These are phyloP conservation scores for Zelonia costaricensis DNA, from an alignment of 208 protist species.

Conservation along the genomic window DNA sequence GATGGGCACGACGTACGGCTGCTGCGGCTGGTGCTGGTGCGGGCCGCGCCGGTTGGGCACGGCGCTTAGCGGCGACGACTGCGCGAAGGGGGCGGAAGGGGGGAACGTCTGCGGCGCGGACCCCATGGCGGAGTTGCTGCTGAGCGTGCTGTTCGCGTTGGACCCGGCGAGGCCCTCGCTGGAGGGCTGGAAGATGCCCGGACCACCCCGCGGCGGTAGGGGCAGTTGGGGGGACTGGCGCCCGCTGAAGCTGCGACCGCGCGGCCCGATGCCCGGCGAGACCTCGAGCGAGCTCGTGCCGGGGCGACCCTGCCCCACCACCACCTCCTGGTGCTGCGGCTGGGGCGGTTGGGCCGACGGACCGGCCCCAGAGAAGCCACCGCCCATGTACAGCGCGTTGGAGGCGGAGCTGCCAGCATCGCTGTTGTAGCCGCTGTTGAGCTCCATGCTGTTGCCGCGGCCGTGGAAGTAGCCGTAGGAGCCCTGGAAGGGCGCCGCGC, in stretches of 20 bases:
- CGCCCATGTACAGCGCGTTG: slow-evolving; percentile 8
- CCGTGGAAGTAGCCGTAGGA: slow-evolving; percentile 55
- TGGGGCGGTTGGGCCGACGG: background rate
- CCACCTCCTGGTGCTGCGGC: slow-evolving; percentile 4
- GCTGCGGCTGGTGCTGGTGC: slow-evolving; percentile 9
- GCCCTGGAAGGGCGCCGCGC: slow-evolving; percentile 2
- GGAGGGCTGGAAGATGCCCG: slow-evolving; percentile 9
- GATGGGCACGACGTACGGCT: slow-evolving; percentile 20
- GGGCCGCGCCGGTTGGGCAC: background rate
- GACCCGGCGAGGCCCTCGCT: slow-evolving; percentile 17
- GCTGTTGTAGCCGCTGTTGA: slow-evolving; percentile 48
- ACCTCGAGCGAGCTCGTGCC: slow-evolving; percentile 1
- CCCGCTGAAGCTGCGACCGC: background rate
- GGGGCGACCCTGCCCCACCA: background rate
- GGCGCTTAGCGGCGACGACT: background rate
- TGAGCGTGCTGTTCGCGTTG: slow-evolving; percentile 1
- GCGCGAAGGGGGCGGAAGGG: slow-evolving; percentile 8
- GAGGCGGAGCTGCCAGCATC: slow-evolving; percentile 34
- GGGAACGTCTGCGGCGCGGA: slow-evolving; percentile 17
- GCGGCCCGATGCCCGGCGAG: background rate
- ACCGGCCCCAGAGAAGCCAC: background rate
- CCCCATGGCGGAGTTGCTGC: slow-evolving; percentile 15
- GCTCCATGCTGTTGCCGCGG: slow-evolving; percentile 37
- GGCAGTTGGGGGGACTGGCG: background rate
- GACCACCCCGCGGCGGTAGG: background rate